Base-by-base conservation (phyloP, 768 basidiomycete species). In the Cystoderma amianthinum region DNA sequence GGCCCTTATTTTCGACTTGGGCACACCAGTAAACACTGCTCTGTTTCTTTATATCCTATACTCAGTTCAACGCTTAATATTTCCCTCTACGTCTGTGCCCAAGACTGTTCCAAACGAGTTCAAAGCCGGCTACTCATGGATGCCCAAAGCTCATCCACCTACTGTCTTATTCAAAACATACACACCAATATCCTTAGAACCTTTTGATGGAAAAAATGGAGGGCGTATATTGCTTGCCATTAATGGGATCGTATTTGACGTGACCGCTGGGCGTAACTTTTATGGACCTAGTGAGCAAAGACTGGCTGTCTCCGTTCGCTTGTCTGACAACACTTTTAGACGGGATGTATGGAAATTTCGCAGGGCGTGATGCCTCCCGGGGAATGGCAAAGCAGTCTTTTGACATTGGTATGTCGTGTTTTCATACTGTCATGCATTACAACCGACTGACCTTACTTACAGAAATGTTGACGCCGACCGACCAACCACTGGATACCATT, bases 301-400 rank as follows among this genome's bases (percentile, higher is more conserved):
- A n/a, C n/a, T n/a, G n/a, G 21, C 16, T 42, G 30, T 4, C 13
- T 18, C 38, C 36, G 16, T 38, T 37, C 32, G n/a, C 28, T 32
- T n/a, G 38, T 16, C 34, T 33, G 17, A 4, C 7, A 6, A 28
- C 25, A 28, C 16, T 24, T n/a, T 20, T 49, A 96, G 95, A 82
- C 52, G 95, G 94, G 0, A 90, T 93, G 77, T 97, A 97, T 56
- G 93, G 91, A 21, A 95, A 94, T 62, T 98, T 99, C 68, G 94
- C 96, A 2, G 96, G 95, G 4, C 65, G 94, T 37, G 95, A 99
- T 63, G 95, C 95, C 1, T 94, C 90, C 12, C 70, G 94, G 25
- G 94, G 95, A 3, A 94, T 98, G 88, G 95, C 95, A 5, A 96
- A 94, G 63, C 94, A 97, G 64, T 95, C 92, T 2, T 97, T 96